Conservation (phyloP, 331 rosid genomes). For the Malus hybrid region DNA sequence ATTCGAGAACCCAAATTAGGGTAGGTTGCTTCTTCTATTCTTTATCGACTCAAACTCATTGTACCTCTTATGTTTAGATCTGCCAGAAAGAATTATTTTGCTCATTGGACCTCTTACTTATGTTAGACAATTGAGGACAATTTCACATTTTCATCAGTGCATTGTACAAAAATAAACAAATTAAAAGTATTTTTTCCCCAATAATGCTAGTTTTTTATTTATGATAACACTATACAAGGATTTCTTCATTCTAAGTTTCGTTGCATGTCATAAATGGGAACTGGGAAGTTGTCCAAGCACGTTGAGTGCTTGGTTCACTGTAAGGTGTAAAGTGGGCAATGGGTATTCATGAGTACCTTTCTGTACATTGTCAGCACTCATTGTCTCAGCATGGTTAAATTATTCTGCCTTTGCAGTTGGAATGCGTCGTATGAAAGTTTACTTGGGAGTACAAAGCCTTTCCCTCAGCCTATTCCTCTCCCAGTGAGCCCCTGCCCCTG, state of each 20-base stretch:
- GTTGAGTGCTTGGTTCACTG: conserved; percentile 4
- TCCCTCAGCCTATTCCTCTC: conserved; percentile 76
- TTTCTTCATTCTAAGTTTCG: neutral
- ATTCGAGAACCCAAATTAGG: conserved; percentile 71
- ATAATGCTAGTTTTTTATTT: no score
- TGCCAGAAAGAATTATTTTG: neutral
- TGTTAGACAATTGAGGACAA: neutral
- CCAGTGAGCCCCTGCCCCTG: conserved; percentile 39
- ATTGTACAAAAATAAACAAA: no score
- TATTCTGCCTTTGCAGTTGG: conserved; percentile 81
- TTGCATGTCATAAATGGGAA: neutral
- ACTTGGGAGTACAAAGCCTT: conserved; percentile 79
- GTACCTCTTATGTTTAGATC: conserved; percentile 1
- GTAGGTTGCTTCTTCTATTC: conserved; percentile 26
- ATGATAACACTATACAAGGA: neutral
- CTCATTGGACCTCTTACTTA: neutral
- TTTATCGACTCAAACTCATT: neutral
- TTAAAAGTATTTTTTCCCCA: no score
- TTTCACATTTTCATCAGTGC: neutral
- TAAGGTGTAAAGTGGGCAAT: conserved; percentile 17
- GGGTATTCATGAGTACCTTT: conserved; percentile 29
- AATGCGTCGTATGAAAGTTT: conserved; percentile 75
- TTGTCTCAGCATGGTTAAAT: conserved; percentile 54
- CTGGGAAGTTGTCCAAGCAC: neutral
- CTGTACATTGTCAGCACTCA: conserved; percentile 47